Percentiles rank a stretch among this genome's conserved stretches.
These are phyloP conservation scores for Saturnispora galanensis DNA, from an alignment of 805 yeast species.

Conservation along the genomic window DNA sequence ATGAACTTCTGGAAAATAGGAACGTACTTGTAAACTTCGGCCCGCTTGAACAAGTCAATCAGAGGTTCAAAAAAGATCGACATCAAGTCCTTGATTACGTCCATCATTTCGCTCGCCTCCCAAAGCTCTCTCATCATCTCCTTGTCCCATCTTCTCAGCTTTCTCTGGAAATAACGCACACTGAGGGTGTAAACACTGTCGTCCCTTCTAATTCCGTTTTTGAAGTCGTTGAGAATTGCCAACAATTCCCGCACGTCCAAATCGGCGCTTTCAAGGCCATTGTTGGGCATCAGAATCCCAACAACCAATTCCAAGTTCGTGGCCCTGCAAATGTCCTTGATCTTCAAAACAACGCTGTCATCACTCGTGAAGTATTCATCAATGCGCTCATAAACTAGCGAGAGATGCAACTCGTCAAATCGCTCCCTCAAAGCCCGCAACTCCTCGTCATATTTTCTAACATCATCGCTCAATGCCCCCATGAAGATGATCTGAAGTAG, in stretches of 20 bases:
- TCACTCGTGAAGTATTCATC: slow-evolving; percentile 22
- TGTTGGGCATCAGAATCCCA: slow-evolving; percentile 10
- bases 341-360: slow-evolving; percentile 20
- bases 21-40: slow-evolving; percentile 56
- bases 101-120: slow-evolving; percentile 78
- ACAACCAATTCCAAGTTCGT: slow-evolving; percentile 9
- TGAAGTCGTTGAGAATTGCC: slow-evolving; percentile 8
- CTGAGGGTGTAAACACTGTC: slow-evolving; percentile 34
- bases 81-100: slow-evolving; percentile 61
- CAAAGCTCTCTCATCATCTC: slow-evolving; percentile 64
- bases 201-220: slow-evolving; percentile 12
- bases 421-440: slow-evolving; percentile 5
- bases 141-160: slow-evolving; percentile 66
- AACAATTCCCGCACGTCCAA: neutral
- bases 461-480: slow-evolving; percentile 64
- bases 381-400: slow-evolving; percentile 17
- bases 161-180: slow-evolving; percentile 52
- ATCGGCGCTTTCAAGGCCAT: slow-evolving; percentile 7
- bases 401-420: slow-evolving; percentile 1
- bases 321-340: slow-evolving; percentile 24
- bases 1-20: slow-evolving; percentile 57
- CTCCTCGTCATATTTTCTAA: slow-evolving; percentile 47
- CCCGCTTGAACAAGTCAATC: slow-evolving; percentile 55
- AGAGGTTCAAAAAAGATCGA: slow-evolving; percentile 67
- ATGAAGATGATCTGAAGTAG: slow-evolving; percentile 67